Conservation (phyloP, 2,329 filamentous ascomycete species). For the Neonectria hederae region DNA sequence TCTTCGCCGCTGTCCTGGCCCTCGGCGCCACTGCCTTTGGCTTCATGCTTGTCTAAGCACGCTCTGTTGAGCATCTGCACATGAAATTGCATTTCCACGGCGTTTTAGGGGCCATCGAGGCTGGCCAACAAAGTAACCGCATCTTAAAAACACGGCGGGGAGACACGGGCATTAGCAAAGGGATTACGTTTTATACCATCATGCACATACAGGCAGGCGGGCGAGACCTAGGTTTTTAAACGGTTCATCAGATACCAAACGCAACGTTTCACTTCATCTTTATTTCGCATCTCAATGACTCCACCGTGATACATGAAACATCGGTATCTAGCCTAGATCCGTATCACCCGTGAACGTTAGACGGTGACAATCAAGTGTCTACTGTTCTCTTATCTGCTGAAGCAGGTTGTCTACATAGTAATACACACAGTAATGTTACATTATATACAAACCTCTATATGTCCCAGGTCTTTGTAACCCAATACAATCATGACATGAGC, state of each 20-base stretch:
- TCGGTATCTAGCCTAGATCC: neutral
- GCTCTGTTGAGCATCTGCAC: neutral
- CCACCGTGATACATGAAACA: neutral
- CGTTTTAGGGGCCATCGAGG: neutral
- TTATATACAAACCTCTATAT: neutral
- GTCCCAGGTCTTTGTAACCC: neutral
- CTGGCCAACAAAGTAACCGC: neutral
- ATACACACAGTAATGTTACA: conserved; percentile 26
- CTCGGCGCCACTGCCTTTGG: conserved; percentile 39
- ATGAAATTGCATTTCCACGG: neutral
- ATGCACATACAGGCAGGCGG: conserved; percentile 9
- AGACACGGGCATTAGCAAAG: neutral
- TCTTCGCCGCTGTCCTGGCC: conserved; percentile 32
- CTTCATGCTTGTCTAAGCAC: conserved; percentile 36
- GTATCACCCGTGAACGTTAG: neutral
- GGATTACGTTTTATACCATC: conserved; percentile 8
- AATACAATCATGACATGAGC: neutral
- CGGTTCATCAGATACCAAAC: conserved; percentile 5
- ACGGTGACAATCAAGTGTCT: neutral
- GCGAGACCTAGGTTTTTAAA: conserved; percentile 1
- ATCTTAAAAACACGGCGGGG: neutral
- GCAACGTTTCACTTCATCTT: conserved; percentile 1
- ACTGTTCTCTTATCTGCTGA: conserved; percentile 20
- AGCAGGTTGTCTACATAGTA: conserved; percentile 14
- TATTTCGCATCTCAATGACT: neutral